Evolutionary conservation across 495 filamentous ascomycete genomes (phyloP), one percentile per base, ranked within the genome.

Genomic region (Trichocladium antarcticum): DNA sequence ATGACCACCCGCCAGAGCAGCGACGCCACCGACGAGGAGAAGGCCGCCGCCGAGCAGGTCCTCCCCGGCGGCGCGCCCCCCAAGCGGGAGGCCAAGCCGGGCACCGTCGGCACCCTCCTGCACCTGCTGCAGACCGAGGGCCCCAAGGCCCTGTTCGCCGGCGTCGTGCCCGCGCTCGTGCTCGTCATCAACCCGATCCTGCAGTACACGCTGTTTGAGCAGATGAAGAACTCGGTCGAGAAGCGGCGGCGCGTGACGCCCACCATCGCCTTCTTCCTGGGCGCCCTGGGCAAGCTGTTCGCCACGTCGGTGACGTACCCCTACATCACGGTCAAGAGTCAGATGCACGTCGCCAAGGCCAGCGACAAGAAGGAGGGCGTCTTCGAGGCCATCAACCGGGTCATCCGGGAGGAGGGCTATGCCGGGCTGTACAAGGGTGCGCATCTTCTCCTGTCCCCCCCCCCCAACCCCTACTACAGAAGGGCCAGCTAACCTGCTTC

Each of bases 171-270:
- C 12, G 92, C 93, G 1, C 73, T 99, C 40, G 78, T 99, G 46
- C 68, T 99, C 44, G 92, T 99, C 45, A 85, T 95, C 63, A 99
- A 99, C 67, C 92, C 92, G 1, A 99, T 99, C 51, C 68, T 99
- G 52, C 93, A 97, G 68, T 99, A 99, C 60, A 99, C 93, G 14
- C 84, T 99, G 39, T 99, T 96, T 55, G 92, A 99, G 74, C 89
- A 96, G 70, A 68, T 99, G 70, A 96, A 95, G 75, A 77, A 79
- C 52, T 43, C 61, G 7, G 57, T 72, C 51, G 75, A 79, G 40
- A 69, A 67, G 58, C 62, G 65, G 61, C 58, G 66, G 44, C 67
- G 70, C 37, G 78, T 95, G 53, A 93, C 83, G 0, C 86, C 92
- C 1, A 83, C 79, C 41, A 78, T 94, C 58, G 88, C 85, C 3